Evolutionary conservation across 768 basidiomycete species (phyloP).

Genomic region (Hypsizygus marmoreus): DNA sequence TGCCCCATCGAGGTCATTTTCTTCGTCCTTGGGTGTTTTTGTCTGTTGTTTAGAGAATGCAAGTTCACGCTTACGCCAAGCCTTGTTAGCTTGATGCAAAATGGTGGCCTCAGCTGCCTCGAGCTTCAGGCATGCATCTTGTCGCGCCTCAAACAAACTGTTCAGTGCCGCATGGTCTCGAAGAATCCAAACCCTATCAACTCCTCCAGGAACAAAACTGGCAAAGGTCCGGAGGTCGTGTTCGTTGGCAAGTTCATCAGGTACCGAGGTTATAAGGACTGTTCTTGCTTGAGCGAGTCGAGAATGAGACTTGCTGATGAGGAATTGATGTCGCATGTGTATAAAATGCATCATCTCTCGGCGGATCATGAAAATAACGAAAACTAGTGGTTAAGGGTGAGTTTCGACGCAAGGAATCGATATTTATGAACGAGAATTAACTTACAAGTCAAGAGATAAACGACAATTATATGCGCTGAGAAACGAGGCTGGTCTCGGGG

Average conservation of each 20-base stretch:
- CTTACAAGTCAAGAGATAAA: conserved; percentile 51
- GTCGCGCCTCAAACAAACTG: conserved; percentile 42
- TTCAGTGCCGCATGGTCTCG: conserved; percentile 50
- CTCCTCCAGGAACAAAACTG: conserved; percentile 68
- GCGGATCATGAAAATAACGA: conserved; percentile 60
- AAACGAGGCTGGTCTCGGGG: conserved; percentile 43
- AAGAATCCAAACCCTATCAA: conserved; percentile 69
- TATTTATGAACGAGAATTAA: conserved; percentile 15
- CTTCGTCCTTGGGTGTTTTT: conserved; percentile 29
- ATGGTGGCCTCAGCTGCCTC: conserved; percentile 59
- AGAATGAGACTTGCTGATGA: conserved; percentile 60
- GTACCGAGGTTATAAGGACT: conserved; percentile 66
- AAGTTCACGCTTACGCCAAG: conserved; percentile 41
- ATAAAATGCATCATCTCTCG: conserved; percentile 60
- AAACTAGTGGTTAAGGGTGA: no score
- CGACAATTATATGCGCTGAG: conserved; percentile 58
- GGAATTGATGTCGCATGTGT: conserved; percentile 56
- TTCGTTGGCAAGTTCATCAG: conserved; percentile 52
- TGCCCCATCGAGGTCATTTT: conserved; percentile 17
- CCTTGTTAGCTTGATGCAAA: conserved; percentile 39
- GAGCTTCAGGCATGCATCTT: conserved; percentile 51
- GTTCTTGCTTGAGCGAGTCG: conserved; percentile 65
- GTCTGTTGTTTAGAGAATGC: conserved; percentile 33
- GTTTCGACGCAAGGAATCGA: no score
- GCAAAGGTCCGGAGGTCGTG: conserved; percentile 51